A percentile compares a stretch with the other conserved stretches of the same genome.
phyloP scores from a whole-genome alignment of 768 basidiomycete genomes.

The Phaffia tasmanica region DNA sequence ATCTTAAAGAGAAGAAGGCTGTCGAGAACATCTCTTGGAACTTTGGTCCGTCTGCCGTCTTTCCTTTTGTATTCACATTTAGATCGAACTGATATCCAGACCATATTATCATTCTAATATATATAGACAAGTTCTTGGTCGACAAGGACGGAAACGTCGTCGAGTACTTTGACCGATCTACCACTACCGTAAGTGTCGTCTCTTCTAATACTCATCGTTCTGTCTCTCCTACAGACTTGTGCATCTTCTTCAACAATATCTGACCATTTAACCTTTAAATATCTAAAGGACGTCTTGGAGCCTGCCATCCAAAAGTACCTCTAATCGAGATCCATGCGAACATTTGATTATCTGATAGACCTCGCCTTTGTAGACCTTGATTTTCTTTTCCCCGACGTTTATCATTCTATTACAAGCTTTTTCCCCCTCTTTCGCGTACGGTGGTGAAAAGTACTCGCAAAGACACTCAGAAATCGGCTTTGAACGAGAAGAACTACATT shows the following conservation, averaged over 20 bases:
- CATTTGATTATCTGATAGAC: too few species aligned
- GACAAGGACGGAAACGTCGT: conserved; percentile 34
- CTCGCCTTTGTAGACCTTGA: too few species aligned
- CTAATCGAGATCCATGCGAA: not conserved
- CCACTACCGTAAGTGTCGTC: conserved; percentile 33
- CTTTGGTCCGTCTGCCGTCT: conserved; percentile 4
- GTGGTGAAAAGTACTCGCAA: too few species aligned
- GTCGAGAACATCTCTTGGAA: conserved; percentile 37
- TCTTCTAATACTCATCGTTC: not conserved
- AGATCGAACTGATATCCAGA: not conserved
- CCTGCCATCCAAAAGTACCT: conserved; percentile 23
- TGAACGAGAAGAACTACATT: too few species aligned
- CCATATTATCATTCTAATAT: conserved; percentile 27
- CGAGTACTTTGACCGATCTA: conserved; percentile 35
- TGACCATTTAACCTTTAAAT: not conserved
- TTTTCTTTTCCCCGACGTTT: too few species aligned
- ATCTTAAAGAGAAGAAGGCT: conserved; percentile 34
- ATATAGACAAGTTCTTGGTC: conserved; percentile 35
- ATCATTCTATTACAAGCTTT: too few species aligned
- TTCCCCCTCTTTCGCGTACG: too few species aligned
- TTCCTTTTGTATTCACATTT: not conserved
- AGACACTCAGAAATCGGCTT: too few species aligned
- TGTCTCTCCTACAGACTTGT: not conserved
- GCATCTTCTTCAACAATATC: not conserved
- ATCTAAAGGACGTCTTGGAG: conserved; percentile 19